These are phyloP conservation scores for Malania oleifera DNA, from an alignment of 164 flowering plant species.

Conservation along the genomic window DNA sequence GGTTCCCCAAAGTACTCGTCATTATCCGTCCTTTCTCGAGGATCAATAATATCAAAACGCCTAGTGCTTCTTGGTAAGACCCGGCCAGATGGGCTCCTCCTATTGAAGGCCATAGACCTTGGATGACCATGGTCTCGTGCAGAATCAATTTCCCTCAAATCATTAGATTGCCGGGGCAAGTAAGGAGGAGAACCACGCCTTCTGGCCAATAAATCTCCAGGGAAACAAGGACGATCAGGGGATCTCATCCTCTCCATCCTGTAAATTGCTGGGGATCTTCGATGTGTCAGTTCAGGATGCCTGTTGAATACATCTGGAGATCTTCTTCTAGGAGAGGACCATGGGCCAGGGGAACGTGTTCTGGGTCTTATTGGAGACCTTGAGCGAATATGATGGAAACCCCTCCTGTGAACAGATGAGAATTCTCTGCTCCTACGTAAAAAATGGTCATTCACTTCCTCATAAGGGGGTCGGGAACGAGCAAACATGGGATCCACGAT, in stretches of 20 bases:
- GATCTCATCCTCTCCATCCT: conserved; percentile 49
- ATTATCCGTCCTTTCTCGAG: conserved; percentile 41
- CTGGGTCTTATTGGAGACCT: conserved; percentile 55
- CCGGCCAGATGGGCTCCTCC: conserved; percentile 44
- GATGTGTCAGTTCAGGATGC: conserved; percentile 32
- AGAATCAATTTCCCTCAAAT: conserved; percentile 43
- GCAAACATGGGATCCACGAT: conserved; percentile 27
- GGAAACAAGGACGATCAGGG: conserved; percentile 40
- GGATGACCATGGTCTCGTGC: conserved; percentile 33
- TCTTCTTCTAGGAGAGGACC: conserved; percentile 57
- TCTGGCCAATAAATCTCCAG: conserved; percentile 35
- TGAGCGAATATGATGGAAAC: conserved; percentile 35
- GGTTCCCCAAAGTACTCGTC: conserved; percentile 43
- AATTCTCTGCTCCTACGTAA: conserved; percentile 34
- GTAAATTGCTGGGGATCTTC: conserved; percentile 45
- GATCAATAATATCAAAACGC: conserved; percentile 38
- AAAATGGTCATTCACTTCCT: conserved; percentile 37
- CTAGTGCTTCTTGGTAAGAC: conserved; percentile 33
- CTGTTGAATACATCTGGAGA: conserved; percentile 48
- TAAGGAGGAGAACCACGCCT: conserved; percentile 45
- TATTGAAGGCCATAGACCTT: conserved; percentile 28
- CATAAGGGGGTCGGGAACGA: conserved; percentile 40
- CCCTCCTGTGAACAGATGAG: conserved; percentile 39
- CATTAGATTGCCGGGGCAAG: conserved; percentile 27
- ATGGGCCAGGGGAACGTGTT: conserved; percentile 47